Conservation (phyloP, 192 early-diverging fungal species). For the Coemansia sp. region DNA sequence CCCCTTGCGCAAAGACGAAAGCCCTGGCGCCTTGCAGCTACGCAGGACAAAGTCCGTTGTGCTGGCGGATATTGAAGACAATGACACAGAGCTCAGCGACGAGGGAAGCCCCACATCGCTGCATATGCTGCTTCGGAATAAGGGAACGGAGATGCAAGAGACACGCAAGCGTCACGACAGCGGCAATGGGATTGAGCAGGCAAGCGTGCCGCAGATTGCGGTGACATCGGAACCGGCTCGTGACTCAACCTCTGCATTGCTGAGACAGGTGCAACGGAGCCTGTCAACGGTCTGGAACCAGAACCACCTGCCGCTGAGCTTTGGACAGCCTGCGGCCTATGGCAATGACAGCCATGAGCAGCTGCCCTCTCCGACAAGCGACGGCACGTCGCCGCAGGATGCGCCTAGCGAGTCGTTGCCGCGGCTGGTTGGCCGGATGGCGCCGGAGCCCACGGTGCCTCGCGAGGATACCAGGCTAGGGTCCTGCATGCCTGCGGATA, state of each 20-base stretch:
- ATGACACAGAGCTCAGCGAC: background rate
- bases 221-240: background rate
- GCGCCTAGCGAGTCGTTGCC: constrained; percentile 8
- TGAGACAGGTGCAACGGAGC: constrained; percentile 17
- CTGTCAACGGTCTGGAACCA: constrained; percentile 9
- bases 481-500: background rate
- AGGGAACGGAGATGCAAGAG: background rate
- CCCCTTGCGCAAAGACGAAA: background rate
- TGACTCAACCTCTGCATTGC: background rate
- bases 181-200: background rate
- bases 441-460: constrained; percentile 25
- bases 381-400: background rate
- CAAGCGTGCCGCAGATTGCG: background rate
- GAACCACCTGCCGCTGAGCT: background rate
- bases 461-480: background rate
- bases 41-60: background rate
- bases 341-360: background rate
- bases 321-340: background rate
- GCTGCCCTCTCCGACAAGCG: constrained; percentile 32
- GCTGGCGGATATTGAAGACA: background rate
- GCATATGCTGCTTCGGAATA: background rate
- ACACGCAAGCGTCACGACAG: constrained; percentile 9
- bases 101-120: background rate
- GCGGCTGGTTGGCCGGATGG: constrained; percentile 2
- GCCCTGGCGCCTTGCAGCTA: background rate